A percentile compares a stretch with the other conserved stretches of the same genome.
phyloP scores from a whole-genome alignment of 2,329 filamentous ascomycete species.

The Xylaria sp. region DNA sequence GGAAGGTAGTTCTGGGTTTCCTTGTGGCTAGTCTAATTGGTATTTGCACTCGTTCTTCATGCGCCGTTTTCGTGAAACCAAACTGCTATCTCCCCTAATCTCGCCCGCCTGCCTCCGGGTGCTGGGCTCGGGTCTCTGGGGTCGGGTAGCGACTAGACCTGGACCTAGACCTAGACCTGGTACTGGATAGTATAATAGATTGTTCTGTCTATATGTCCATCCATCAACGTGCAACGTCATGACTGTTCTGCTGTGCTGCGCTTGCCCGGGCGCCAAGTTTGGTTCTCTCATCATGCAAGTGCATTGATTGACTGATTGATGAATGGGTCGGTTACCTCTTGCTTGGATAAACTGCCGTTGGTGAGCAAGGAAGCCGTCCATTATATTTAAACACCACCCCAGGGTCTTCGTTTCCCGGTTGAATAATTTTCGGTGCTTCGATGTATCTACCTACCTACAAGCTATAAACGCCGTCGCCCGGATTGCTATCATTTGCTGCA shows the following conservation, averaged over 20 bases:
- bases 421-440: too few relatives aligned
- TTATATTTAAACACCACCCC: constrained; percentile 16
- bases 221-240: constrained; percentile 13
- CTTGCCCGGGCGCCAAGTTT: constrained; percentile 4
- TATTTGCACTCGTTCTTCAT: neutral
- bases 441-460: neutral
- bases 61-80: neutral
- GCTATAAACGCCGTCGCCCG: neutral
- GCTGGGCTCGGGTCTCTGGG: neutral
- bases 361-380: neutral
- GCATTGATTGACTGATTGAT: neutral
- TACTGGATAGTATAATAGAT: too few relatives aligned
- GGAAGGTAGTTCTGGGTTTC: neutral
- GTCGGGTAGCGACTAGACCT: neutral
- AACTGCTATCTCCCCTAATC: constrained; percentile 1
- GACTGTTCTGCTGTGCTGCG: neutral
- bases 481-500: constrained; percentile 3
- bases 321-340: neutral
- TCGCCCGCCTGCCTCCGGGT: constrained; percentile 8
- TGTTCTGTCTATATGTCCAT: neutral
- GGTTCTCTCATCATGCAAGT: neutral
- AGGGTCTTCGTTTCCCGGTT: neutral
- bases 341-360: neutral
- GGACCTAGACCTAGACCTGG: neutral
- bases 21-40: neutral